Base-by-base conservation (phyloP, 192 early-diverging fungal genomes). In the Coemansia sp. region DNA sequence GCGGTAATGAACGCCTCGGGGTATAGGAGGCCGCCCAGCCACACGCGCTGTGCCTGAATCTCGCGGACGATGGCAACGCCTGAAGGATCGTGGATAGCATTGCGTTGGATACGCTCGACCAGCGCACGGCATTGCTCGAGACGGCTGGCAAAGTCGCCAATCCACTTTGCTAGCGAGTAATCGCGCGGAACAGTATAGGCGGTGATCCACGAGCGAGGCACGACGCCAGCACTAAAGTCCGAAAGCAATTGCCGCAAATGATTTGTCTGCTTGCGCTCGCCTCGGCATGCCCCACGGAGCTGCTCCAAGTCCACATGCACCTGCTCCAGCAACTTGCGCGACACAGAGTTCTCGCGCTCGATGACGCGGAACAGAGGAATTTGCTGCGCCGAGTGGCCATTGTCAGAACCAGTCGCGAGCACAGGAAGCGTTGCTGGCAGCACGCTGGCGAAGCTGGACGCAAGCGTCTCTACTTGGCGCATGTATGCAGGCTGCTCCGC, bases 1-100 rank as follows among this genome's bases (percentile, higher is more conserved):
- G 94, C 95, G 0, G 94, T 97, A 20, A 95, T 83, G 72, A 89
- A 96, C 18, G 94, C 95, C 72, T 95, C 92, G 18, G 95, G 95
- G 42, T 86, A 87, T 72, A 96, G 88, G 20, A 96, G 74, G 0
- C 93, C 94, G 51, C 95, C 95, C 20, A 96, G 67, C 91, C 90
- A 94, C n/a, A 96, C 79, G 29, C 75, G 63, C 8, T 73, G 33
- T 18, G 51, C n/a, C 48, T 74, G 64, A 39, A 83, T 68, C 4
- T 57, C 59, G 16, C 59, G 62, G 2, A 74, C 58, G 26, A 64
- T 53, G 2, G 43, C 45, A 30, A 21, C 55, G 13, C 37, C 46
- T 2, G 46, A 26, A 25, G 21, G 46, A 4, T 43, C 40, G 23
- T 26, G 20, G 46, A 7, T 58, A 7, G 28, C 39, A 0, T 57